Conservation (phyloP, 163 green algal species). For the Prototheca stagnorum region DNA sequence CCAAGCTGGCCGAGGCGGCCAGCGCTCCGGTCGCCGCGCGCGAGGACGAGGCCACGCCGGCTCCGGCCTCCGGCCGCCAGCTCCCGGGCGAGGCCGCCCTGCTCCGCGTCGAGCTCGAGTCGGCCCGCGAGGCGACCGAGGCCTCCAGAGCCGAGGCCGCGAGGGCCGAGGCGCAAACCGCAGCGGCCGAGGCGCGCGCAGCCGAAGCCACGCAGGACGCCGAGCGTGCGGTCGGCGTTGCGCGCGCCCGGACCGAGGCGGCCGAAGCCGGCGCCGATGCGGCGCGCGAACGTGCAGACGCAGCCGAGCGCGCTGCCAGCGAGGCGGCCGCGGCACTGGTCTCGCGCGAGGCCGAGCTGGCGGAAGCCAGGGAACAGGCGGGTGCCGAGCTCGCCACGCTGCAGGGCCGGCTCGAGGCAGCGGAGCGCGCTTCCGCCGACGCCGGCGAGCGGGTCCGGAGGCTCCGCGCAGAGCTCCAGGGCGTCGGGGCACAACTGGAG, state of each 20-base stretch:
- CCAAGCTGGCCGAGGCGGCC: conserved; percentile 19
- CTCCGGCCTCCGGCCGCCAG: not conserved
- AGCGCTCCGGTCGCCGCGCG: not conserved
- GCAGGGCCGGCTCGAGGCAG: conserved; percentile 25
- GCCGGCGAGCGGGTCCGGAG: conserved; percentile 7
- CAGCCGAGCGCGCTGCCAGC: no score
- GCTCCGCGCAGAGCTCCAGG: conserved; percentile 12
- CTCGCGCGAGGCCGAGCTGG: no score
- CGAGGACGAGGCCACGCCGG: not conserved
- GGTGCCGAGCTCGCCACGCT: no score
- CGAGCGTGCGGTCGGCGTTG: no score
- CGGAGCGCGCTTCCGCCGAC: conserved; percentile 4
- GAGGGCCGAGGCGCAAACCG: conserved; percentile 32
- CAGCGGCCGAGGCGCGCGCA: conserved; percentile 30
- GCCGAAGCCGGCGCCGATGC: no score
- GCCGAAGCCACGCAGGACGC: conserved; percentile 24
- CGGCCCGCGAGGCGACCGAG: conserved; percentile 25
- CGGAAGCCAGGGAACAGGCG: no score
- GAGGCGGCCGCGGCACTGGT: no score
- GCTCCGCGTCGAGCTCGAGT: conserved; percentile 26
- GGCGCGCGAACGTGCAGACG: no score
- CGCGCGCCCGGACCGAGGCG: no score
- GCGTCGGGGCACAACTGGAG: conserved; percentile 6
- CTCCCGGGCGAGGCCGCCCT: conserved; percentile 18
- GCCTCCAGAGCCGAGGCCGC: conserved; percentile 22